phyloP scores from a whole-genome alignment of 192 early-diverging fungal species.

The Gryganskiella cystojenkinii region DNA sequence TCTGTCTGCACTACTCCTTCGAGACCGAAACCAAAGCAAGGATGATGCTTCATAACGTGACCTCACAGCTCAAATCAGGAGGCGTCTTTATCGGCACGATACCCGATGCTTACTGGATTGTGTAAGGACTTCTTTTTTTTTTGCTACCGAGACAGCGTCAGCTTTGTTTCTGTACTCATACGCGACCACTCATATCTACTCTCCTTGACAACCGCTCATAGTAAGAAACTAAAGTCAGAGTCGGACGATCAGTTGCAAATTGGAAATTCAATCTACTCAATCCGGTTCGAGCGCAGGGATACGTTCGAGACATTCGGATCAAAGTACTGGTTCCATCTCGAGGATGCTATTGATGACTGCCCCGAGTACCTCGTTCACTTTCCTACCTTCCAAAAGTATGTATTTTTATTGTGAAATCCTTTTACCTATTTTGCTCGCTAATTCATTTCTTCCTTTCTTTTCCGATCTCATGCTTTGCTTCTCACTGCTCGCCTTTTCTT shows the following conservation, averaged over 20 bases:
- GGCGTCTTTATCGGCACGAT: constrained; percentile 94
- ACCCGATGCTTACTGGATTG: constrained; percentile 91
- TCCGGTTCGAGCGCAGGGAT: constrained; percentile 82
- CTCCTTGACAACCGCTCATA: constrained; percentile 23
- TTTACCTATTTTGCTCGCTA: background rate
- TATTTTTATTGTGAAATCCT: background rate
- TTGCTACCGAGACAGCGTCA: background rate
- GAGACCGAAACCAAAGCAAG: constrained; percentile 84
- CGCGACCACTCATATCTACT: background rate
- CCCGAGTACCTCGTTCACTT: constrained; percentile 95
- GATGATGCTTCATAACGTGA: constrained; percentile 85
- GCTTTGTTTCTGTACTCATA: background rate
- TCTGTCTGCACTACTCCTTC: constrained; percentile 97
- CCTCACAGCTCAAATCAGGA: constrained; percentile 71
- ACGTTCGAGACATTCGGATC: constrained; percentile 77
- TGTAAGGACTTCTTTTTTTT: constrained; percentile 59
- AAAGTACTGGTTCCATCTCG: constrained; percentile 91
- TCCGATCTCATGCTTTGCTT: background rate
- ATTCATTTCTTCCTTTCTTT: too few relatives aligned
- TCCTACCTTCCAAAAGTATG: constrained; percentile 78
- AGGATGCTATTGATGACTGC: constrained; percentile 96
- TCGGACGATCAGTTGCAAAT: constrained; percentile 65
- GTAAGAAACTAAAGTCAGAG: constrained; percentile 62
- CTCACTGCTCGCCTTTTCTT: background rate
- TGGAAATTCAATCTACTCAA: constrained; percentile 91